Conservation (phyloP, 1,284 basidiomycete genomes). For the Volvariella volvacea region DNA sequence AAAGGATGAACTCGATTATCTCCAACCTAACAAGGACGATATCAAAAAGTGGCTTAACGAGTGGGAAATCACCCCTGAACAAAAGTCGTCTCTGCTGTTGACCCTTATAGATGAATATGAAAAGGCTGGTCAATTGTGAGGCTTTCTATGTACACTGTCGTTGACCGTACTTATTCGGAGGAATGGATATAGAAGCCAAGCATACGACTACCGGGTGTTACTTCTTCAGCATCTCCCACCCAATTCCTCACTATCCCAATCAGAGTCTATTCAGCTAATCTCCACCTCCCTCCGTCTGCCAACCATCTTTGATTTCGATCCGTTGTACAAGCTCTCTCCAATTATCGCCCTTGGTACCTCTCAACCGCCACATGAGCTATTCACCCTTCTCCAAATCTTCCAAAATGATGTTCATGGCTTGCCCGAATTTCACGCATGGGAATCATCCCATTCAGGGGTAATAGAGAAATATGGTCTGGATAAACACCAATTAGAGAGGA, state of each 20-base stretch:
- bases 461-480: conserved; percentile 59
- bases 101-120: conserved; percentile 59
- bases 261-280: conserved; percentile 57
- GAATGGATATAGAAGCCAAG: conserved; percentile 33
- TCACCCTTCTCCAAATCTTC: conserved; percentile 68
- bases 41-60: conserved; percentile 73
- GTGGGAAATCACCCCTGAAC: conserved; percentile 65
- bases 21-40: conserved; percentile 57
- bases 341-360: conserved; percentile 40
- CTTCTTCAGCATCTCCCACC: conserved; percentile 56
- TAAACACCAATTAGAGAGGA: conserved; percentile 58
- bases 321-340: conserved; percentile 72
- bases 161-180: not conserved
- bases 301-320: conserved; percentile 73
- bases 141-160: conserved; percentile 12
- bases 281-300: conserved; percentile 66
- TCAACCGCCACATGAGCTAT: conserved; percentile 60
- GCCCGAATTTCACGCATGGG: conserved; percentile 62
- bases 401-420: conserved; percentile 49
- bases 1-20: conserved; percentile 64
- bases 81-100: conserved; percentile 69
- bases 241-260: conserved; percentile 40
- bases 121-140: conserved; percentile 51
- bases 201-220: conserved; percentile 60
- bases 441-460: conserved; percentile 39